These are phyloP conservation scores for Meira nashicola DNA, from an alignment of 1,284 basidiomycete genomes.

Conservation along the genomic window DNA sequence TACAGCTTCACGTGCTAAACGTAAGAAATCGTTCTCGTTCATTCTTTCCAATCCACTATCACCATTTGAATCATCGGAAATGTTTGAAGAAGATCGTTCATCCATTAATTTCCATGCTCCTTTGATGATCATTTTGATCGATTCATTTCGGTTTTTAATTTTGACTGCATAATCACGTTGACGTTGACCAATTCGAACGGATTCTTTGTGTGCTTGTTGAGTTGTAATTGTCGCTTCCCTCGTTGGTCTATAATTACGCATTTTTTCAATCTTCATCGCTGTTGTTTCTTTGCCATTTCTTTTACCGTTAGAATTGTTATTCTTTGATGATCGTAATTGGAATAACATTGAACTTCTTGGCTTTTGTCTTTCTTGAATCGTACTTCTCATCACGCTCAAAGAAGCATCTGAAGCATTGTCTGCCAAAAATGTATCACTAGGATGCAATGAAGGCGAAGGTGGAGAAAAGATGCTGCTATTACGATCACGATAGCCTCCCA, in stretches of 20 bases:
- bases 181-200: not conserved
- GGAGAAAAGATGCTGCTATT: no score
- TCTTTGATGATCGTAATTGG: not conserved
- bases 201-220: not conserved
- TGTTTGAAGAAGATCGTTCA: not conserved
- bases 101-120: slow-evolving; percentile 9
- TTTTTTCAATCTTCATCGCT: not conserved
- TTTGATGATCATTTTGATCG: slow-evolving; percentile 7
- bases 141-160: slow-evolving; percentile 1
- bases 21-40: slow-evolving; percentile 13
- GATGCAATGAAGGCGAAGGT: no score
- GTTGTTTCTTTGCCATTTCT: not conserved
- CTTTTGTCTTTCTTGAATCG: not conserved
- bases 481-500: no score
- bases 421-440: slow-evolving; percentile 12
- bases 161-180: not conserved
- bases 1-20: slow-evolving; percentile 11
- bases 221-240: not conserved
- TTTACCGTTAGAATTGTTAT: not conserved
- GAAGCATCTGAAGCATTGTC: slow-evolving; percentile 8
- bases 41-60: not conserved
- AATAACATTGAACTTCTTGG: not conserved
- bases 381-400: not conserved
- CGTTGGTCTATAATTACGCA: not conserved
- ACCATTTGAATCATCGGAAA: not conserved